These are phyloP conservation scores for Pseudogymnoascus verrucosus DNA, from an alignment of 2,329 filamentous ascomycete species.

Conservation along the genomic window DNA sequence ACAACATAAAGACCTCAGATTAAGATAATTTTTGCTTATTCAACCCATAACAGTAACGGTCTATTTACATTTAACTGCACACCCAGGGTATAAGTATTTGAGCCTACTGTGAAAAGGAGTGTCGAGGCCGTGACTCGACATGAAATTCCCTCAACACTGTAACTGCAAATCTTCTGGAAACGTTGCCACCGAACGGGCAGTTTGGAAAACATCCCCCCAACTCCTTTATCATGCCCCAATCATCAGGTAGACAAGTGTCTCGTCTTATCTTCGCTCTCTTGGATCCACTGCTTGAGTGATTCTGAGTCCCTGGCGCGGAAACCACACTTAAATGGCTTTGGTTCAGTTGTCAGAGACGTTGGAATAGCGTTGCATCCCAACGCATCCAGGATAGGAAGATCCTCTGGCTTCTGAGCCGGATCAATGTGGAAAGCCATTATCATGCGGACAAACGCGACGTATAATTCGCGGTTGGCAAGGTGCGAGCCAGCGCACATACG, in stretches of 20 bases:
- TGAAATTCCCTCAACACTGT: neutral
- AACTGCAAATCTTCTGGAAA: neutral
- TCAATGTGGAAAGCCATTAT: slow-evolving; percentile 51
- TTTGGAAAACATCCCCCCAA: neutral
- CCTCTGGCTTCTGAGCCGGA: slow-evolving; percentile 36
- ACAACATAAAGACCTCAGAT: neutral
- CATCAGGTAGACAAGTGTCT: slow-evolving; percentile 9
- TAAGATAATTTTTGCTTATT: neutral
- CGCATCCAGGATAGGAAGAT: slow-evolving; percentile 46
- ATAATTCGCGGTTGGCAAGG: slow-evolving; percentile 56
- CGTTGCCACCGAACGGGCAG: neutral
- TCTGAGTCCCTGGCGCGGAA: slow-evolving; percentile 40
- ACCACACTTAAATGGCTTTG: slow-evolving; percentile 54
- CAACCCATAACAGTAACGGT: neutral
- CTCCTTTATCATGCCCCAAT: neutral
- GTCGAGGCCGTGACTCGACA: neutral
- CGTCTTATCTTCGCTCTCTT: slow-evolving; percentile 27
- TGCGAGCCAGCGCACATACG: slow-evolving; percentile 58
- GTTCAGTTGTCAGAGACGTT: slow-evolving; percentile 52
- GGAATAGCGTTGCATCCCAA: slow-evolving; percentile 50
- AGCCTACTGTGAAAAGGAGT: neutral
- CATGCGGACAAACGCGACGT: slow-evolving; percentile 50
- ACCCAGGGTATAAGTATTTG: slow-evolving; percentile 1
- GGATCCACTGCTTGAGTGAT: slow-evolving; percentile 45
- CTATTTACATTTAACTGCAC: neutral